A percentile compares a stretch with the other conserved stretches of the same genome.
Conservation (phyloP, 352 stramenopile species). For the Globisporangium paroecandrum region DNA sequence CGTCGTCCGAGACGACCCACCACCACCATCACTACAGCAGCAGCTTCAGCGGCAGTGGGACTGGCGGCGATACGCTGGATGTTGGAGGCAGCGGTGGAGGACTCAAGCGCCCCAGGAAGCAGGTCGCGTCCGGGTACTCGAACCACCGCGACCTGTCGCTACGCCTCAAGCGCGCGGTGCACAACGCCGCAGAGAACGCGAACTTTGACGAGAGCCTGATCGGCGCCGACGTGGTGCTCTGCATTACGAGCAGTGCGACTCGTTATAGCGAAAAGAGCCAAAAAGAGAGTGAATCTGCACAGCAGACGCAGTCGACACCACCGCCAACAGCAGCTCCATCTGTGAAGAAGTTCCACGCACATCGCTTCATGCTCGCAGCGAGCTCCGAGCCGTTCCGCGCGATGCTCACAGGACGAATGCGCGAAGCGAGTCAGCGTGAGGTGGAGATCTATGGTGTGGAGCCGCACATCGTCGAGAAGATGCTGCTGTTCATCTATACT, state of each 20-base stretch:
- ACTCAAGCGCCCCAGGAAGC: constrained; percentile 24
- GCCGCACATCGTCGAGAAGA: constrained; percentile 65
- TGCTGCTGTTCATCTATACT: constrained; percentile 85
- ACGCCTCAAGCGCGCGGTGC: constrained; percentile 53
- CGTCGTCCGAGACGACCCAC: constrained; percentile 55
- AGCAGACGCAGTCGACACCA: neutral
- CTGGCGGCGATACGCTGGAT: neutral
- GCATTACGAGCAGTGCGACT: constrained; percentile 26
- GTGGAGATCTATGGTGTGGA: constrained; percentile 72
- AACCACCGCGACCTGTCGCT: constrained; percentile 63
- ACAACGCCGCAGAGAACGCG: constrained; percentile 20
- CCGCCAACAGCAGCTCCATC: neutral
- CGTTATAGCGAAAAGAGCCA: constrained; percentile 6
- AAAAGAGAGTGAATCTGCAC: neutral
- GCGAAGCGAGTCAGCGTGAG: constrained; percentile 63
- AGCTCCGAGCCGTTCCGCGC: constrained; percentile 80
- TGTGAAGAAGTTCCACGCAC: constrained; percentile 53
- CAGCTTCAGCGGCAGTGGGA: neutral
- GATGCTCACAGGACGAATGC: constrained; percentile 82
- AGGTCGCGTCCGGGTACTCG: constrained; percentile 43
- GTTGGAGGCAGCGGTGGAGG: neutral
- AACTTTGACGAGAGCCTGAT: constrained; percentile 60
- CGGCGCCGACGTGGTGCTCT: constrained; percentile 72
- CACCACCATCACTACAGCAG: constrained; percentile 14
- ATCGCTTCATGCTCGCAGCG: constrained; percentile 81